phyloP scores from a whole-genome alignment of 2,329 filamentous ascomycete genomes.

The Botrytis medusae region DNA sequence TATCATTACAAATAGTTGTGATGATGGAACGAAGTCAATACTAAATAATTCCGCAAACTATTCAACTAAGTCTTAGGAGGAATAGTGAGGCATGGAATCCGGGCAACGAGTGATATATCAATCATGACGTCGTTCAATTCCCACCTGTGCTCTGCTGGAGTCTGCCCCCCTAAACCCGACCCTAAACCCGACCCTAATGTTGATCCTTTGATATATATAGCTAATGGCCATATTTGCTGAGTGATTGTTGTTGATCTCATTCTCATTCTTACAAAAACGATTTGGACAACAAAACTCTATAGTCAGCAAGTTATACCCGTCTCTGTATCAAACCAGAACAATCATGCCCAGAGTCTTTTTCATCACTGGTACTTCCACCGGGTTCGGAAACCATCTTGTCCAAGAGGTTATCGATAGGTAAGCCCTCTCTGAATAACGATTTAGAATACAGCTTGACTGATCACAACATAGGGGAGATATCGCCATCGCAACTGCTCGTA shows the following conservation, averaged over 20 bases:
- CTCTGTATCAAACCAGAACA: no score
- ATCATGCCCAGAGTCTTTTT: constrained; percentile 45
- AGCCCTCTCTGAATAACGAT: not conserved
- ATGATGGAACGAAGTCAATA: not conserved
- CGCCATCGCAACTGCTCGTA: constrained; percentile 49
- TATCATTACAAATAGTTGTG: not conserved
- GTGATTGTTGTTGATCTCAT: not conserved
- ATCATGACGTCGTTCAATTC: not conserved
- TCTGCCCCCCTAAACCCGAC: not conserved
- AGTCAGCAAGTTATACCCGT: not conserved
- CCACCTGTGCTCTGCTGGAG: not conserved
- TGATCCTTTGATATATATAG: not conserved
- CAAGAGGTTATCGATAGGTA: constrained; percentile 42
- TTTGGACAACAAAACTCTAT: not conserved
- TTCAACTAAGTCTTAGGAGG: not conserved
- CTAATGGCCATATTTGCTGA: no score
- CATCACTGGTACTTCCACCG: constrained; percentile 50
- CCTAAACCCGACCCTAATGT: not conserved
- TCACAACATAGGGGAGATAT: constrained; percentile 41
- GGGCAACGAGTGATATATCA: not conserved
- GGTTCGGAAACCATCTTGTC: constrained; percentile 47
- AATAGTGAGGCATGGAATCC: not conserved
- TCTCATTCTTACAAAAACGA: not conserved
- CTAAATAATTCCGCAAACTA: not conserved
- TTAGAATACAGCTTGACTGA: not conserved